Percentiles rank a stretch among this genome's conserved stretches.
phyloP scores from a whole-genome alignment of 768 basidiomycete species.

The Mycena galericulata region DNA sequence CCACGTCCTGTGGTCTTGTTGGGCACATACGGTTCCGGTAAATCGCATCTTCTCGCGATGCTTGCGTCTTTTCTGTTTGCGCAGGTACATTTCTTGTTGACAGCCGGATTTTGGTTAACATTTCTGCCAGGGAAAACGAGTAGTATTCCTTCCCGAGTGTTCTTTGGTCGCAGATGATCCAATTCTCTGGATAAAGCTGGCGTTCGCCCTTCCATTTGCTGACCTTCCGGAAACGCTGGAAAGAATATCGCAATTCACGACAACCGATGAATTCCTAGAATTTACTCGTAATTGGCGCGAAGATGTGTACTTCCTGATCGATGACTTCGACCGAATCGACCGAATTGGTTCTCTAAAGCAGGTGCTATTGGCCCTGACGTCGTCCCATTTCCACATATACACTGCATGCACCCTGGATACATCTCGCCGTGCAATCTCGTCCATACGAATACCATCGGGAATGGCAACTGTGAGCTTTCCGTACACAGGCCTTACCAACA shows the following conservation, averaged over 20 bases:
- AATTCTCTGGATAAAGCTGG: constrained; percentile 30
- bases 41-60: constrained; percentile 27
- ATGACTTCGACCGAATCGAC: constrained; percentile 27
- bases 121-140: constrained; percentile 13
- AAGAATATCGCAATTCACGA: constrained; percentile 17
- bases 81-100: constrained; percentile 5
- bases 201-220: constrained; percentile 32
- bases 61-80: constrained; percentile 30
- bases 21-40: constrained; percentile 27
- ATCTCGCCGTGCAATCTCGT: background rate
- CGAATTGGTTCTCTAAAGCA: constrained; percentile 8
- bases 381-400: constrained; percentile 17
- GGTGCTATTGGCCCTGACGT: constrained; percentile 5
- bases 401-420: constrained; percentile 19
- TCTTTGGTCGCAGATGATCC: constrained; percentile 24
- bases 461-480: background rate
- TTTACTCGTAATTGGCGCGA: constrained; percentile 20
- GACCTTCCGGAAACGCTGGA: constrained; percentile 18
- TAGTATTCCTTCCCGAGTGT: constrained; percentile 27
- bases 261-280: constrained; percentile 20
- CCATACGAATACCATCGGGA: constrained; percentile 28
- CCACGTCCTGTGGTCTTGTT: constrained; percentile 19
- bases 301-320: constrained; percentile 31
- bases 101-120: background rate
- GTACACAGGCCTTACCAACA: too few relatives aligned